phyloP scores from a whole-genome alignment of 2,329 filamentous ascomycete genomes.

The Cercospora sp. region DNA sequence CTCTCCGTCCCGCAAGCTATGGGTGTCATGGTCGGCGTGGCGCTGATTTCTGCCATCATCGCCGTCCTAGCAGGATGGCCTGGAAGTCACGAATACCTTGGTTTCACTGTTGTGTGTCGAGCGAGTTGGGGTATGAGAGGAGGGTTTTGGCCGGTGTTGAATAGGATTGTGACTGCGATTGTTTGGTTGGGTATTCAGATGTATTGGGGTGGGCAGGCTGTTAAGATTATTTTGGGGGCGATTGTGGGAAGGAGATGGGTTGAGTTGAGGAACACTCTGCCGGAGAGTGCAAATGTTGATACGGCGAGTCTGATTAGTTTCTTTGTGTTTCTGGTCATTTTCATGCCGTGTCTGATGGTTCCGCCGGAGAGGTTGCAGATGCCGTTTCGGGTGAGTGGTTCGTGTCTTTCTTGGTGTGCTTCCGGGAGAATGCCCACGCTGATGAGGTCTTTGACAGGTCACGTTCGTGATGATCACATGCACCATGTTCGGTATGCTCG shows the following conservation, averaged over 20 bases:
- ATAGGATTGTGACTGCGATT: constrained; percentile 30
- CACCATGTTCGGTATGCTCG: constrained; percentile 23
- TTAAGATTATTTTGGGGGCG: constrained; percentile 25
- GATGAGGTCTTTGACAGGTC: neutral
- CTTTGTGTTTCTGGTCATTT: constrained; percentile 21
- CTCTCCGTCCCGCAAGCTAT: constrained; percentile 31
- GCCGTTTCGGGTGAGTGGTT: constrained; percentile 10
- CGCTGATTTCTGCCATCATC: constrained; percentile 39
- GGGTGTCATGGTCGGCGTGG: constrained; percentile 39
- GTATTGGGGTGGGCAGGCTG: constrained; percentile 26
- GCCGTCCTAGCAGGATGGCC: constrained; percentile 42
- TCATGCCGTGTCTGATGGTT: constrained; percentile 18
- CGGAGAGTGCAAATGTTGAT: constrained; percentile 21
- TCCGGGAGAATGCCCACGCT: neutral
- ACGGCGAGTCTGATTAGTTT: constrained; percentile 25
- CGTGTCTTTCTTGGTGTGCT: too few relatives aligned
- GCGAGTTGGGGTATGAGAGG: constrained; percentile 29
- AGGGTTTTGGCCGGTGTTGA: constrained; percentile 31
- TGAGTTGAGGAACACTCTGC: constrained; percentile 21
- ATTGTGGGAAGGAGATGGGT: constrained; percentile 19
- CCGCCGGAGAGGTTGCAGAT: constrained; percentile 22
- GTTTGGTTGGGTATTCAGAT: constrained; percentile 32
- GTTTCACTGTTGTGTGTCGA: constrained; percentile 39
- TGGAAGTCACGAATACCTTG: constrained; percentile 39
- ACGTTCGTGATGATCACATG: constrained; percentile 22